These are phyloP conservation scores for Pythium aquatile DNA, from an alignment of 352 stramenopile genomes.

Conservation along the genomic window DNA sequence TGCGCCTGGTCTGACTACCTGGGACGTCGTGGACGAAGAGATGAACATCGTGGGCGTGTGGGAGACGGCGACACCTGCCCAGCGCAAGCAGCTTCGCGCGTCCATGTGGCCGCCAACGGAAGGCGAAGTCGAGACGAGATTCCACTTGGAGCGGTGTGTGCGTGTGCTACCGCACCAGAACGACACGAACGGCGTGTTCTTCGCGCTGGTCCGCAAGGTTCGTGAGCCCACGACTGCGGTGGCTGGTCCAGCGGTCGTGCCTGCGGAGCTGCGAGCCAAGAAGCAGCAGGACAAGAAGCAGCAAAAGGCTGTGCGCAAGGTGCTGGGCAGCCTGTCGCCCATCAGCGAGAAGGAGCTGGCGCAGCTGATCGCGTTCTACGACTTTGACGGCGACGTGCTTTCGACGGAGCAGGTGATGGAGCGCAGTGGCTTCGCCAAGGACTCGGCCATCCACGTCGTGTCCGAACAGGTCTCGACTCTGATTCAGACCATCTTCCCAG, in stretches of 20 bases:
- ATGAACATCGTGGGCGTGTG: slow-evolving; percentile 48
- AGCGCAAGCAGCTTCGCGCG: slow-evolving; percentile 53
- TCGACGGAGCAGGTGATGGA: slow-evolving; percentile 43
- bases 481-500: slow-evolving; percentile 34
- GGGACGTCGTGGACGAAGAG: slow-evolving; percentile 56
- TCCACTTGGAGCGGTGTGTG: slow-evolving; percentile 91
- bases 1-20: slow-evolving; percentile 39
- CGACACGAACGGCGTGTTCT: slow-evolving; percentile 97
- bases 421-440: slow-evolving; percentile 64
- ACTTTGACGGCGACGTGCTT: slow-evolving; percentile 21
- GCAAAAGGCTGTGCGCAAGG: slow-evolving; percentile 49
- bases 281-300: slow-evolving; percentile 47
- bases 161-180: slow-evolving; percentile 97
- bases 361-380: slow-evolving; percentile 46
- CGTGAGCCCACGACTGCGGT: slow-evolving; percentile 25
- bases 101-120: slow-evolving; percentile 84
- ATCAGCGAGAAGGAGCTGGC: slow-evolving; percentile 43
- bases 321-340: slow-evolving; percentile 53
- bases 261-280: slow-evolving; percentile 8
- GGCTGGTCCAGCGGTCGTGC: slow-evolving; percentile 35
- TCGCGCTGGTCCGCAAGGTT: slow-evolving; percentile 93
- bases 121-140: slow-evolving; percentile 37
- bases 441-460: slow-evolving; percentile 68
- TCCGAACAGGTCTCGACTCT: slow-evolving; percentile 48
- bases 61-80: slow-evolving; percentile 47